phyloP scores from a whole-genome alignment of 768 basidiomycete species.

The Obba rivulosa region DNA sequence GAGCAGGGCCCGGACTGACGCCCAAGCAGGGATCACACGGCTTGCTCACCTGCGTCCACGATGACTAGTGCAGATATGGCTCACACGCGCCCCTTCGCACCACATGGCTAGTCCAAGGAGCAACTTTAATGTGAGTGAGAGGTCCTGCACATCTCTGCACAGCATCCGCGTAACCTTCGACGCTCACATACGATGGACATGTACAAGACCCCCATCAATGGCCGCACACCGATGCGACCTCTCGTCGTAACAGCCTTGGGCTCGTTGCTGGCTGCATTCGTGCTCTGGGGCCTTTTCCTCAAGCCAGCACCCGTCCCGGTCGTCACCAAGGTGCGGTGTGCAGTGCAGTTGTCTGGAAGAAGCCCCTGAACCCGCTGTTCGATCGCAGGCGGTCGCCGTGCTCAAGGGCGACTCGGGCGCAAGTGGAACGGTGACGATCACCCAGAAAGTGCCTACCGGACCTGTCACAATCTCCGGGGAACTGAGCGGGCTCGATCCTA shows the following conservation, averaged over 20 bases:
- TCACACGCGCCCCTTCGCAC: too few species aligned
- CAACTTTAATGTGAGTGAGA: too few species aligned
- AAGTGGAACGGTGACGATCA: conserved; percentile 61
- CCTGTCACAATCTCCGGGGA: conserved; percentile 61
- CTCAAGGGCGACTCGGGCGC: conserved; percentile 57
- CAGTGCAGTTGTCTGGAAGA: too few species aligned
- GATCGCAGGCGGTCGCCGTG: conserved; percentile 48
- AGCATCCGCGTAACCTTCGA: background rate
- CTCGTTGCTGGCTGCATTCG: conserved; percentile 14
- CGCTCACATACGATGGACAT: background rate
- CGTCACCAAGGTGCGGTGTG: conserved; percentile 12
- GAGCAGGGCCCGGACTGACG: too few species aligned
- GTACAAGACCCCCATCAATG: background rate
- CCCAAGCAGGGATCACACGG: too few species aligned
- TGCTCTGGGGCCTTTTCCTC: conserved; percentile 17
- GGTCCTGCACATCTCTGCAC: too few species aligned
- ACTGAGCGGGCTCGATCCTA: conserved; percentile 53
- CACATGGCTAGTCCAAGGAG: too few species aligned
- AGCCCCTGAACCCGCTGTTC: background rate
- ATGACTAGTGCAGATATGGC: too few species aligned
- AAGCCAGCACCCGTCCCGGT: conserved; percentile 7
- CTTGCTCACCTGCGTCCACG: too few species aligned
- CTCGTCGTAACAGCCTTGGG: conserved; percentile 15
- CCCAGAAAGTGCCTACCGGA: conserved; percentile 42
- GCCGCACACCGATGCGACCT: conserved; percentile 14